Base-by-base conservation (phyloP, 78 protist species). In the Guillardia theta region DNA sequence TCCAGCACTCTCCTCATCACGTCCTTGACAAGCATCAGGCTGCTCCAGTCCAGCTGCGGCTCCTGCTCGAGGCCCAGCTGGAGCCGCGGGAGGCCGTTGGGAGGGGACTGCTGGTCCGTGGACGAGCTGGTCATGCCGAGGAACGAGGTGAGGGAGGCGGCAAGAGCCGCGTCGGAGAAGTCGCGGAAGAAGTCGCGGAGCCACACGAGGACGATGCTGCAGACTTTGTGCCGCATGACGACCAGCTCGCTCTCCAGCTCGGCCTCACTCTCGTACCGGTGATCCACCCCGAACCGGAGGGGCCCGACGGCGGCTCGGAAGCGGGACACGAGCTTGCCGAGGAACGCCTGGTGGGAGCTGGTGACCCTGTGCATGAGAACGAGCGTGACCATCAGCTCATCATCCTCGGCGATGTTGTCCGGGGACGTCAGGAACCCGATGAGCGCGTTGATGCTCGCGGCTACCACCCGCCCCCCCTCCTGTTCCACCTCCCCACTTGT, bases 351-450 rank as follows among this genome's bases (percentile, higher is more conserved):
- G 4, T 36, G 83, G n/a, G 41, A 36, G 41, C 46, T 36, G 83
- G 36, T 43, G 41, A 24, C 6, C 46, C 83, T 36, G 22, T 70
- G 83, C 83, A 24, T 24, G 33, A 70, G 83, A 36, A 70, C 83
- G n/a, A 70, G 15, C 41, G 83, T 43, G 46, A 70, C 36, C 83
- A 70, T 70, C 83, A 70, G 83, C 83, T 70, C 83, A 43, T 70
- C 83, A 43, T 70, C 83, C 83, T 70, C 83, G 36, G 22, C 83
- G 6, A 58, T 30, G 6, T 58, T 6, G 70, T 58, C 70, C 1
- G 70, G 39, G 70, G 70, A 3, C 3, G 70, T 58, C 39, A 6
- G 39, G 70, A 58, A 0, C 70, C 27, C 70, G 27, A 58, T 8
- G 6, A 30, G 39, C 70, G 21, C 27, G 70, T 58, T 58, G 27